Evolutionary conservation across 2,329 filamentous ascomycete species (phyloP).

Genomic region (Aspergillus quadrilineatus): DNA sequence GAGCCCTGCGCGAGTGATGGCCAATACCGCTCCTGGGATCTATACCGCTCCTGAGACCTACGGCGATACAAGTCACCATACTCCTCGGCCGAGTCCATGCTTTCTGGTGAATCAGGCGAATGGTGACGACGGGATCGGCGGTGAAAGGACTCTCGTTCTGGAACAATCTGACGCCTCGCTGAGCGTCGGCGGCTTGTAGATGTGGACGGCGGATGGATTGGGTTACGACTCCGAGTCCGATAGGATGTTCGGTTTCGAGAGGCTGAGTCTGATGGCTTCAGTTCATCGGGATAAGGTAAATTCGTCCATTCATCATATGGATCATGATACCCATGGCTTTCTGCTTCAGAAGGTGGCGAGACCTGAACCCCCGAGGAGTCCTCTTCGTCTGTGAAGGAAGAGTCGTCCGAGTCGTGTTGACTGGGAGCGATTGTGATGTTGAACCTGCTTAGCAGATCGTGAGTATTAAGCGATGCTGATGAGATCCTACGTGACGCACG

Average conservation of each 20-base stretch:
- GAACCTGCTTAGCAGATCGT: constrained; percentile 32
- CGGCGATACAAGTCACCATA: constrained; percentile 51
- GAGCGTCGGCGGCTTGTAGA: constrained; percentile 40
- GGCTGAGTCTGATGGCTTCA: constrained; percentile 50
- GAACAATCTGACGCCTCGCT: constrained; percentile 36
- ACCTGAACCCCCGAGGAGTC: constrained; percentile 47
- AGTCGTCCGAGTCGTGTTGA: constrained; percentile 40
- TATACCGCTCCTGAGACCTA: constrained; percentile 32
- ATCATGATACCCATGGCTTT: constrained; percentile 43
- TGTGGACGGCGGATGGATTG: constrained; percentile 38
- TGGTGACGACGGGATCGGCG: constrained; percentile 45
- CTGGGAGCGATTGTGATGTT: constrained; percentile 45
- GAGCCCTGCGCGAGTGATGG: constrained; percentile 29
- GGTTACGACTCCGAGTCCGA: constrained; percentile 37
- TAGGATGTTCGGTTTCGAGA: constrained; percentile 44
- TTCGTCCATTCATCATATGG: constrained; percentile 41
- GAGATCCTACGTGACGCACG: constrained; percentile 18
- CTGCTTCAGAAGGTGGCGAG: constrained; percentile 40
- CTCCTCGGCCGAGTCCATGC: constrained; percentile 65
- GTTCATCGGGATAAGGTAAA: constrained; percentile 45
- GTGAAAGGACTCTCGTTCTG: constrained; percentile 37
- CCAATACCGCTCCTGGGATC: constrained; percentile 37
- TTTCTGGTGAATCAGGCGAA: constrained; percentile 58
- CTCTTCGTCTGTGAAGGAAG: constrained; percentile 45
- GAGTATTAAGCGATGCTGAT: constrained; percentile 7